Percentiles rank a stretch among this genome's conserved stretches.
Conservation (phyloP, 2,329 filamentous ascomycete species). For the Ceratocystis eucalypticola region DNA sequence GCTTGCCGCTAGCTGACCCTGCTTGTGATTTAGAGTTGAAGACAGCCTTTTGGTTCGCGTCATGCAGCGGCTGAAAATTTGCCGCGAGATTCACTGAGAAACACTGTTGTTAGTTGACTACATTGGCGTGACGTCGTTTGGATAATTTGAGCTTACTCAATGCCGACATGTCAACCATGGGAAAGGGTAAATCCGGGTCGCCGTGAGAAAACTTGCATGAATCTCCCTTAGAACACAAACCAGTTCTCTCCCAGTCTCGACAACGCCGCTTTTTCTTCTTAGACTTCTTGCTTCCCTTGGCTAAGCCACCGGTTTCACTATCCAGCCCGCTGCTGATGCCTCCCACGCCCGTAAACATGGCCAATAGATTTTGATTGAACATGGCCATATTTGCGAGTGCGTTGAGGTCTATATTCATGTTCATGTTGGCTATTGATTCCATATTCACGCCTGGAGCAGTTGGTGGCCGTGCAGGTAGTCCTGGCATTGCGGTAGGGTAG, state of each 20-base stretch:
- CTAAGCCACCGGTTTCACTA: not conserved
- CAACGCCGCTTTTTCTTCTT: constrained; percentile 16
- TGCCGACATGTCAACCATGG: constrained; percentile 2
- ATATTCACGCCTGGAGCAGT: not conserved
- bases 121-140: not conserved
- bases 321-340: not conserved
- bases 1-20: constrained; percentile 29
- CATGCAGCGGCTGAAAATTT: not conserved
- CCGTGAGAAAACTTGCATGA: constrained; percentile 11
- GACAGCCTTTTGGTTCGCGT: constrained; percentile 22
- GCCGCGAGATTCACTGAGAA: not conserved
- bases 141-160: constrained; percentile 13
- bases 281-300: constrained; percentile 1
- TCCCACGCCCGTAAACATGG: constrained; percentile 12
- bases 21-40: constrained; percentile 23
- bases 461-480: not conserved
- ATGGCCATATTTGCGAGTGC: constrained; percentile 16
- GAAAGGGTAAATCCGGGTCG: not conserved
- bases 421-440: not conserved
- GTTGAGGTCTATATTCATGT: constrained; percentile 15
- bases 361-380: constrained; percentile 16
- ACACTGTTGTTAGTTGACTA: not conserved
- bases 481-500: not conserved
- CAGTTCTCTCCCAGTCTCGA: constrained; percentile 13
- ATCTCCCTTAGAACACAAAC: constrained; percentile 11